Conservation (phyloP, 2,329 filamentous ascomycete genomes). For the Volutella citrinella region DNA sequence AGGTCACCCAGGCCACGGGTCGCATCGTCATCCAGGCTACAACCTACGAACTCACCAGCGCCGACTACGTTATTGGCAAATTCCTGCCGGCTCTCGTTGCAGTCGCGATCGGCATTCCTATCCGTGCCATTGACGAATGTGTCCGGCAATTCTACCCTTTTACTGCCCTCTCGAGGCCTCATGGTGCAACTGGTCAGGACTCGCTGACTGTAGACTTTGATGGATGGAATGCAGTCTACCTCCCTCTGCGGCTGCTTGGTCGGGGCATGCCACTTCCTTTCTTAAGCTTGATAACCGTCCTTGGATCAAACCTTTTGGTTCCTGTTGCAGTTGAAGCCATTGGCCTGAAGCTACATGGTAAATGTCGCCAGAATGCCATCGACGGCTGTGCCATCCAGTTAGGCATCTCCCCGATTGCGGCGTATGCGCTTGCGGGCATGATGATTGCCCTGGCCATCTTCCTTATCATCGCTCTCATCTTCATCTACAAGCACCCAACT, state of each 20-base stretch:
- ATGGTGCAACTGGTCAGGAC: conserved; percentile 37
- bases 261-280: conserved; percentile 32
- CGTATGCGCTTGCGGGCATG: conserved; percentile 13
- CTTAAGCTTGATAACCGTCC: conserved; percentile 10
- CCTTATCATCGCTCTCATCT: conserved; percentile 6
- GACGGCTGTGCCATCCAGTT: conserved; percentile 19
- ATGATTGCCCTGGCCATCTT: conserved; percentile 9
- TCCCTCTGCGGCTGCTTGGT: conserved; percentile 31
- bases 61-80: conserved; percentile 36
- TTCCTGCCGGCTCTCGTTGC: conserved; percentile 41
- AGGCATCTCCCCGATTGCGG: conserved; percentile 13
- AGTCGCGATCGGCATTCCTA: conserved; percentile 35
- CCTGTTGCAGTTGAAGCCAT: conserved; percentile 20
- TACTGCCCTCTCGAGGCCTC: conserved; percentile 34
- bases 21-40: conserved; percentile 13
- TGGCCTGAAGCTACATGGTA: conserved; percentile 20
- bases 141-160: conserved; percentile 43
- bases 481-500: conserved; percentile 17
- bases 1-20: conserved; percentile 11
- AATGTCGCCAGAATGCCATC: conserved; percentile 12
- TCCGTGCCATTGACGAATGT: conserved; percentile 38
- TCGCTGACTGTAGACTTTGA: conserved; percentile 41
- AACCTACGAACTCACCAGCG: conserved; percentile 14
- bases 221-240: conserved; percentile 33
- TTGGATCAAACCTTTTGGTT: conserved; percentile 11